phyloP scores from a whole-genome alignment of 805 yeast genomes.

The Allodekkera sacchari region DNA sequence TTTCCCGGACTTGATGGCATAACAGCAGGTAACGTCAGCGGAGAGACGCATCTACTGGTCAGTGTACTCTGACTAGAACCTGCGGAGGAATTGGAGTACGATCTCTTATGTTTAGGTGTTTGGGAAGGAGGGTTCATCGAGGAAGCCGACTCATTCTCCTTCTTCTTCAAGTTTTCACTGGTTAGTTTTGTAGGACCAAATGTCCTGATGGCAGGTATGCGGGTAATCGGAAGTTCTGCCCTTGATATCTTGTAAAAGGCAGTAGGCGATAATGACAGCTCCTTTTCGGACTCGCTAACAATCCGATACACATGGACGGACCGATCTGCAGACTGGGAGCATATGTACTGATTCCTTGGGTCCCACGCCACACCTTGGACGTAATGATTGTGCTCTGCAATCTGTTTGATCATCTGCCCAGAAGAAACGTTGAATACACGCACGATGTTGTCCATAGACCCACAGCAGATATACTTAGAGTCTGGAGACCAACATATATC shows the following conservation, averaged over 20 bases:
- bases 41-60: slow-evolving; percentile 19
- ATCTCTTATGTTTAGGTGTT: slow-evolving; percentile 29
- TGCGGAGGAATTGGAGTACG: slow-evolving; percentile 32
- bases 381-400: slow-evolving; percentile 74
- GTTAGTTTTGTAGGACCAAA: slow-evolving; percentile 9
- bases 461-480: slow-evolving; percentile 66
- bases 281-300: slow-evolving; percentile 16
- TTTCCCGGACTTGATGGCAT: slow-evolving; percentile 22
- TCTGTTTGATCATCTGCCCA: slow-evolving; percentile 50
- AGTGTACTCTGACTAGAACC: slow-evolving; percentile 22
- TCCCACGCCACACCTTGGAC: slow-evolving; percentile 98
- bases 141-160: too few species aligned
- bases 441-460: slow-evolving; percentile 83
- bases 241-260: slow-evolving; percentile 41
- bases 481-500: slow-evolving; percentile 94
- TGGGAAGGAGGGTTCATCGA: slow-evolving; percentile 25
- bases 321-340: slow-evolving; percentile 88
- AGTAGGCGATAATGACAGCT: slow-evolving; percentile 29
- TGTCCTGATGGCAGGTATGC: slow-evolving; percentile 4
- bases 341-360: slow-evolving; percentile 66
- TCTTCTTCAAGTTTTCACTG: slow-evolving; percentile 6
- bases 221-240: slow-evolving; percentile 44
- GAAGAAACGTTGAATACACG: slow-evolving; percentile 53
- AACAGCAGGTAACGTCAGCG: slow-evolving; percentile 40
- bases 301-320: slow-evolving; percentile 63